phyloP scores from a whole-genome alignment of 805 yeast genomes.

The Suhomyces sp. region DNA sequence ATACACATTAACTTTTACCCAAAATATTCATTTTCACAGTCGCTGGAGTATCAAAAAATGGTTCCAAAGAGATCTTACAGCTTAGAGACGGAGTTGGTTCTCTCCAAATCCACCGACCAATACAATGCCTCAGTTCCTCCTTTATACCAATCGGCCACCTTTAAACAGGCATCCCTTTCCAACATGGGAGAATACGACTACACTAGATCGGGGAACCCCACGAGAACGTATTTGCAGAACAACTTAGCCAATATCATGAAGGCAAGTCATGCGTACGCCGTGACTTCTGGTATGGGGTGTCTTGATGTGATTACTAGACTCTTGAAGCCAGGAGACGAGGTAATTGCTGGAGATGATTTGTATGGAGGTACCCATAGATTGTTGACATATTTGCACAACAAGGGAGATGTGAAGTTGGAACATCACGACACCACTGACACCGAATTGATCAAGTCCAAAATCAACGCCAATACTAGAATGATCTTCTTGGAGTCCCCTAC shows the following conservation, averaged over 20 bases:
- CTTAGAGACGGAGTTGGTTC: slow-evolving; percentile 71
- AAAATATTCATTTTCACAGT: not conserved
- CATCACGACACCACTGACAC: slow-evolving; percentile 83
- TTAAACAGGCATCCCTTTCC: slow-evolving; percentile 71
- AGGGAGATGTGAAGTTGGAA: slow-evolving; percentile 61
- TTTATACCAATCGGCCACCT: slow-evolving; percentile 90
- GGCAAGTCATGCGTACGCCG: slow-evolving; percentile 77
- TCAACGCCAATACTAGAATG: slow-evolving; percentile 63
- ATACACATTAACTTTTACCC: not conserved
- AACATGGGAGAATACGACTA: slow-evolving; percentile 74
- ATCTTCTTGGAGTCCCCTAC: slow-evolving; percentile 90
- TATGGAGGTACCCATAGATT: slow-evolving; percentile 93
- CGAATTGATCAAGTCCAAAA: slow-evolving; percentile 55
- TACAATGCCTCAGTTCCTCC: slow-evolving; percentile 84
- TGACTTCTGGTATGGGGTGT: slow-evolving; percentile 91
- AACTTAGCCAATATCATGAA: slow-evolving; percentile 78
- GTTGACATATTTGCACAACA: slow-evolving; percentile 65
- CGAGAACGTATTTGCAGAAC: slow-evolving; percentile 75
- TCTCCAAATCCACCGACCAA: slow-evolving; percentile 60
- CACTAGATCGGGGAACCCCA: slow-evolving; percentile 93
- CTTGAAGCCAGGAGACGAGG: slow-evolving; percentile 81
- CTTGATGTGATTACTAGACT: slow-evolving; percentile 79
- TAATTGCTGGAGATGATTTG: slow-evolving; percentile 90
- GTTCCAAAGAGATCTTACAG: slow-evolving; percentile 39
- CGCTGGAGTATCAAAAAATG: slow-evolving; percentile 1